Conservation (phyloP, 1,284 basidiomycete species). For the Trichosporon coremiiforme region DNA sequence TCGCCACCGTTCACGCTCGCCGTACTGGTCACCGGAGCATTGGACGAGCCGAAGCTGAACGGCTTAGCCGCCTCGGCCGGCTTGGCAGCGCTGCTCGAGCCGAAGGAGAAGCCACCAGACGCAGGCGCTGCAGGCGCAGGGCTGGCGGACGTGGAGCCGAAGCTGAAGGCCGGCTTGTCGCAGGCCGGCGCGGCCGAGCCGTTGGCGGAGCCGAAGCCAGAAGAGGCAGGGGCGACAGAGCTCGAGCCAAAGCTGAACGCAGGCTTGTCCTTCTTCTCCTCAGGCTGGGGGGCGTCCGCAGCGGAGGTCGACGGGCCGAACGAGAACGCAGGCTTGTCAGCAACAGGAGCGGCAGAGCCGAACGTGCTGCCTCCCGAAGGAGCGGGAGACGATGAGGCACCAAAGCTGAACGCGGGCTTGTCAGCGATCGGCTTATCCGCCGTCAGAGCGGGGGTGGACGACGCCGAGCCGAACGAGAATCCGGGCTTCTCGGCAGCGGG, state of each 20-base stretch:
- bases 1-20: slow-evolving; percentile 3
- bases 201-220: neutral
- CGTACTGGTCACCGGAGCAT: slow-evolving; percentile 13
- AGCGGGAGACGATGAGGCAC: slow-evolving; percentile 26
- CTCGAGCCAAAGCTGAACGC: slow-evolving; percentile 36
- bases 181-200: slow-evolving; percentile 1
- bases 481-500: neutral
- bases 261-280: slow-evolving; percentile 18
- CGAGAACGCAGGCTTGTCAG: slow-evolving; percentile 20
- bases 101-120: slow-evolving; percentile 20
- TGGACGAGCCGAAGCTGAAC: slow-evolving; percentile 35
- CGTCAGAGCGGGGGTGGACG: slow-evolving; percentile 14
- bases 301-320: slow-evolving; percentile 11
- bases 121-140: neutral
- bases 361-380: slow-evolving; percentile 3
- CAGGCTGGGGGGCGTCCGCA: neutral
- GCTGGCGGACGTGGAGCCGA: slow-evolving; percentile 30
- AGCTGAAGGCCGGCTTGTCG: slow-evolving; percentile 31
- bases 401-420: slow-evolving; percentile 34
- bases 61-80: slow-evolving; percentile 14
- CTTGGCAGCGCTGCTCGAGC: slow-evolving; percentile 2
- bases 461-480: slow-evolving; percentile 19
- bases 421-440: no score
- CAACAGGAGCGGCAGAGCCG: slow-evolving; percentile 8
- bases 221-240: slow-evolving; percentile 15